Evolutionary conservation across 768 basidiomycete genomes (phyloP).

Genomic region (Leccinum boreale): DNA sequence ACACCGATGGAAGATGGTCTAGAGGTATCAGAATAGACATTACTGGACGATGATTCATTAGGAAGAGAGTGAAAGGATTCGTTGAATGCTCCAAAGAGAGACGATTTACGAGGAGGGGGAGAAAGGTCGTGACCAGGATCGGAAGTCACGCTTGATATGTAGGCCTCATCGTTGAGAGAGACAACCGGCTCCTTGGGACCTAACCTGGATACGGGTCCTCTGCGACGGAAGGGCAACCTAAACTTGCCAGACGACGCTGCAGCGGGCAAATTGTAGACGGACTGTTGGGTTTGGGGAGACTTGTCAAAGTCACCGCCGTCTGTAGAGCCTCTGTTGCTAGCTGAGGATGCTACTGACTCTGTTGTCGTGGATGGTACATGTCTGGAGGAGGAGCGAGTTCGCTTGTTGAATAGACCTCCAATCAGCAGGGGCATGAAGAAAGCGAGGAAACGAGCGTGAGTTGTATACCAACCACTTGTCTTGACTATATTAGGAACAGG

Average conservation of each 20-base stretch:
- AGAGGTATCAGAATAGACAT: slow-evolving; percentile 19
- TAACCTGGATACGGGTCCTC: slow-evolving; percentile 18
- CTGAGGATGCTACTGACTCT: slow-evolving; percentile 14
- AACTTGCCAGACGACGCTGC: slow-evolving; percentile 42
- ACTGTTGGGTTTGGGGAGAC: background rate
- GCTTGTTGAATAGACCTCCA: slow-evolving; percentile 27
- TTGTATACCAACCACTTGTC: too few species aligned
- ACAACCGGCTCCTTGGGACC: slow-evolving; percentile 9
- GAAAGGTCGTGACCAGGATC: slow-evolving; percentile 44
- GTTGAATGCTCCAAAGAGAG: slow-evolving; percentile 59
- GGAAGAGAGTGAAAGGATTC: slow-evolving; percentile 64
- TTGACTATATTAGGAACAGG: background rate
- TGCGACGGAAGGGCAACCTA: slow-evolving; percentile 43
- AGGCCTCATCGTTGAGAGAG: slow-evolving; percentile 26
- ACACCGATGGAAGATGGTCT: slow-evolving; percentile 13
- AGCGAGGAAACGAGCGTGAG: background rate
- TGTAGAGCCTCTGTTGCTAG: slow-evolving; percentile 18
- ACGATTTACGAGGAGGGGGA: slow-evolving; percentile 62
- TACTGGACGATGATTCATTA: slow-evolving; percentile 30
- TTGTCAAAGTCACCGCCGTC: slow-evolving; percentile 35
- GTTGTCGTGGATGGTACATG: background rate
- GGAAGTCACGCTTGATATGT: slow-evolving; percentile 38
- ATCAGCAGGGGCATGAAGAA: slow-evolving; percentile 26
- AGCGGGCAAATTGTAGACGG: slow-evolving; percentile 23
- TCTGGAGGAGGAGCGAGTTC: slow-evolving; percentile 3